A percentile compares a stretch with the other conserved stretches of the same genome.
Conservation (phyloP, 805 yeast genomes). For the Yarrowia sp. region DNA sequence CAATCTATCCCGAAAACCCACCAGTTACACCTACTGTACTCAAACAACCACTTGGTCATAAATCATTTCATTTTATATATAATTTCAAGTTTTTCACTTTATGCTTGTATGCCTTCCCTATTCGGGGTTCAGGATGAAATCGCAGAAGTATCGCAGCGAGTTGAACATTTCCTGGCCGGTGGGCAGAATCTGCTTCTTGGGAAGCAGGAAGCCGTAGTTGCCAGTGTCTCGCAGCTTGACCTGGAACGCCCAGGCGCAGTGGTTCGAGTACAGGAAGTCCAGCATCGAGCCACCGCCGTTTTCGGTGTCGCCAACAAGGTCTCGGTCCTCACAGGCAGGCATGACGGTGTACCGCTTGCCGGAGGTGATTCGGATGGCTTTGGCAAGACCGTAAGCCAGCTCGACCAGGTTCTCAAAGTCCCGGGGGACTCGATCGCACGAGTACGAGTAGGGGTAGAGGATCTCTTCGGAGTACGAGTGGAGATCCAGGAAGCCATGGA, state of each 20-base stretch:
- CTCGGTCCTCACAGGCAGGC: slow-evolving; percentile 74
- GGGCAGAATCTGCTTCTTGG: slow-evolving; percentile 70
- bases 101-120: not conserved
- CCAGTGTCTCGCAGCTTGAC: slow-evolving; percentile 83
- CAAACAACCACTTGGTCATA: not conserved
- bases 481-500: slow-evolving; percentile 80
- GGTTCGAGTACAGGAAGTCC: slow-evolving; percentile 83
- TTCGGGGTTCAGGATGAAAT: slow-evolving; percentile 50
- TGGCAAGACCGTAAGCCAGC: slow-evolving; percentile 79
- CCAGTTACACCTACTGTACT: not conserved
- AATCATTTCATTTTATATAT: slow-evolving; percentile 19
- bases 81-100: not conserved
- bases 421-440: slow-evolving; percentile 74
- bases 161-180: slow-evolving; percentile 77
- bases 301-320: slow-evolving; percentile 60
- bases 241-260: slow-evolving; percentile 85
- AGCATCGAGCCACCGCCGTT: slow-evolving; percentile 82
- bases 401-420: slow-evolving; percentile 83
- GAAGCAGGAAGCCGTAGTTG: slow-evolving; percentile 80
- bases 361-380: slow-evolving; percentile 67
- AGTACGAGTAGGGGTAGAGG: slow-evolving; percentile 80
- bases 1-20: too few relatives aligned
- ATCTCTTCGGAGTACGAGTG: slow-evolving; percentile 88
- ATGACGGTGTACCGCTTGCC: slow-evolving; percentile 73
- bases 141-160: slow-evolving; percentile 70